Evolutionary conservation across 2,329 filamentous ascomycete species (phyloP).

Genomic region (Dactylellina leptospora): DNA sequence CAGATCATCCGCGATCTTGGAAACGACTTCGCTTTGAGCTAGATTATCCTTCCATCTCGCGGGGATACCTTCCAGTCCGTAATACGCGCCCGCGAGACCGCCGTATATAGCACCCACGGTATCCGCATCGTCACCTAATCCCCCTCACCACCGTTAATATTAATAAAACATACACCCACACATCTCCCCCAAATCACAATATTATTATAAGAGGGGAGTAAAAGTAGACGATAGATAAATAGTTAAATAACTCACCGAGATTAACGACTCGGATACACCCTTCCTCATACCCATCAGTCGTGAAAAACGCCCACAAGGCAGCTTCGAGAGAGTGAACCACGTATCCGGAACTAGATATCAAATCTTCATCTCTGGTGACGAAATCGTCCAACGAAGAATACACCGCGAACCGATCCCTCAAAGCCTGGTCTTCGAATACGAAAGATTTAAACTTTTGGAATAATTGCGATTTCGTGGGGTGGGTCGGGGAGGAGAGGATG

Average conservation of each 20-base stretch:
- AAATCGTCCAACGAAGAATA: conserved; percentile 24
- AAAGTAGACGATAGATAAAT: background rate
- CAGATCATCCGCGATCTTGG: conserved; percentile 46
- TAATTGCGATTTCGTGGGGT: conserved; percentile 55
- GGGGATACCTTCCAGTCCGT: conserved; percentile 59
- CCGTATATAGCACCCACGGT: conserved; percentile 63
- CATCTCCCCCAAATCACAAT: too few species aligned
- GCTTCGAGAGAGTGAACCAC: conserved; percentile 62
- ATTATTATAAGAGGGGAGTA: too few species aligned
- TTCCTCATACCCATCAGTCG: conserved; percentile 59
- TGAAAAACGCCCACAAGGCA: conserved; percentile 62
- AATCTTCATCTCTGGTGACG: conserved; percentile 44
- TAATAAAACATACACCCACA: background rate
- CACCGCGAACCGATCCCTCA: conserved; percentile 54
- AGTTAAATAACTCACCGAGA: conserved; percentile 53
- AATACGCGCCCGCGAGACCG: conserved; percentile 61
- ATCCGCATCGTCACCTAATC: conserved; percentile 62
- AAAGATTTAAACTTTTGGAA: conserved; percentile 55
- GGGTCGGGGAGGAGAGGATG: conserved; percentile 56
- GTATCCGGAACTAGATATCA: conserved; percentile 60
- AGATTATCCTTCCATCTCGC: conserved; percentile 50
- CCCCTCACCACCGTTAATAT: background rate
- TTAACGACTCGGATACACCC: conserved; percentile 62
- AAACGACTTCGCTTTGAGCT: conserved; percentile 50
- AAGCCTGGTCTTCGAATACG: conserved; percentile 44